Conservation (phyloP, 1,284 basidiomycete species). For the Coniophora puteana region DNA sequence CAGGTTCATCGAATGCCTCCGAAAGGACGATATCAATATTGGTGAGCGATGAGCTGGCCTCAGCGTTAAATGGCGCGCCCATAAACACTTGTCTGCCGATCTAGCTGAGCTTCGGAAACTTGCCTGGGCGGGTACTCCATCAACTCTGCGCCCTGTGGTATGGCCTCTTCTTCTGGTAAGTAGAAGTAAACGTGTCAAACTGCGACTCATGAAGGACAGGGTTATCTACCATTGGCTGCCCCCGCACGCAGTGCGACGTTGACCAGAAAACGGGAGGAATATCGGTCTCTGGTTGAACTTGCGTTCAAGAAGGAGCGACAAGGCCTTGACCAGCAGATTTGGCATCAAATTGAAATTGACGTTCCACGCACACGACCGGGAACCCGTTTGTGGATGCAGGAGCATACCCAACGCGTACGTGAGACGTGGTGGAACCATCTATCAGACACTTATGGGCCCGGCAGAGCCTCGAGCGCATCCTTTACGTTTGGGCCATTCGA, state of each 20-base stretch:
- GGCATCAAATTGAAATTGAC: constrained; percentile 98
- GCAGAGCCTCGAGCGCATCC: constrained; percentile 86
- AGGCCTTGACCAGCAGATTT: constrained; percentile 89
- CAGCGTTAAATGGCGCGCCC: no score
- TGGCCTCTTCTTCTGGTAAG: constrained; percentile 93
- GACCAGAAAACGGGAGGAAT: constrained; percentile 89
- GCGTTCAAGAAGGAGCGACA: constrained; percentile 87
- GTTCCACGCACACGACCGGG: constrained; percentile 92
- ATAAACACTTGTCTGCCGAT: constrained; percentile 4
- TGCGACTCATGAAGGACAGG: constrained; percentile 43
- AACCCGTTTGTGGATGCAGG: constrained; percentile 87
- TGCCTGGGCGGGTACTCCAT: constrained; percentile 95
- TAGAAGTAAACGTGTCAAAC: constrained; percentile 12
- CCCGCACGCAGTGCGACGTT: constrained; percentile 78
- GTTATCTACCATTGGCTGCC: constrained; percentile 86
- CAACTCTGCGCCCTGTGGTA: constrained; percentile 83
- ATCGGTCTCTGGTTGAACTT: constrained; percentile 83
- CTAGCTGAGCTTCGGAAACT: constrained; percentile 82
- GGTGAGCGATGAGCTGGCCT: constrained; percentile 39
- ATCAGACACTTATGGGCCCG: constrained; percentile 15
- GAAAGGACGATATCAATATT: constrained; percentile 71
- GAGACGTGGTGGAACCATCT: background rate
- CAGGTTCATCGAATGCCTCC: constrained; percentile 72
- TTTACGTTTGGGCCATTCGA: constrained; percentile 97
- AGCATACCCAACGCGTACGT: constrained; percentile 79